Evolutionary conservation across 305 asterid genomes (phyloP), one percentile per base, ranked within the genome.

Genomic region (Fraxinus xanthoxyloides): DNA sequence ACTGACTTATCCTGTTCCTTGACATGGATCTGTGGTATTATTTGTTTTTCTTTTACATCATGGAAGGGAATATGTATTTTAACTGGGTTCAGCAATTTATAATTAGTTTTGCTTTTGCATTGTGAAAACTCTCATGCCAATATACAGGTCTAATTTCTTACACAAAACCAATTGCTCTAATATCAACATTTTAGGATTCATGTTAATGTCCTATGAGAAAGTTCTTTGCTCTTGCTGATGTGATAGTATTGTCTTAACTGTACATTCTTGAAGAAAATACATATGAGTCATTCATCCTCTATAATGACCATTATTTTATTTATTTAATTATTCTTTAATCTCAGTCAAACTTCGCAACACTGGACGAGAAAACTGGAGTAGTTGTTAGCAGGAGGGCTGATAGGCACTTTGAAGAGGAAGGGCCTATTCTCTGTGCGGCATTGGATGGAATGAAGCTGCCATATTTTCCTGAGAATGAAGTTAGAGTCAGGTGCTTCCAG

Each of bases 401-500:
- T 89, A 91, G 99, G 91, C 99, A 95, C 86, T 95, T 94, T 82
- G 98, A 95, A 88, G 99, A 94, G 85, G 99, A 95, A 92, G 98
- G 99, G 15, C 99, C 99, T 19, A 77, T 95, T 83, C 92, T 95
- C 75, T 93, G 97, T 84, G 94, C 97, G 15, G 97, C 97, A 40
- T 88, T 95, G 90, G 97, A 95, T 88, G 97, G 98, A 82, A 78
- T 95, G 92, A 95, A 89, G 86, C 88, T 95, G 36, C 94, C 97
- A 36, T 86, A 88, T 84, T 94, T 92, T 84, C 97, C 97, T 35
- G 87, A 90, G 76, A 92, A 94, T 79, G 98, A 95, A 92, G 92
- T 95, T 85, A 91, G 99, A 91, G 99, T 95, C 89, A 91, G 99
- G 99, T 95, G 36, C 43, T 82, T 85, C 79, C 72, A 38, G 12